Evolutionary conservation across 148 eudicot genomes (phyloP).

Genomic region (Pouteria glomerata): DNA sequence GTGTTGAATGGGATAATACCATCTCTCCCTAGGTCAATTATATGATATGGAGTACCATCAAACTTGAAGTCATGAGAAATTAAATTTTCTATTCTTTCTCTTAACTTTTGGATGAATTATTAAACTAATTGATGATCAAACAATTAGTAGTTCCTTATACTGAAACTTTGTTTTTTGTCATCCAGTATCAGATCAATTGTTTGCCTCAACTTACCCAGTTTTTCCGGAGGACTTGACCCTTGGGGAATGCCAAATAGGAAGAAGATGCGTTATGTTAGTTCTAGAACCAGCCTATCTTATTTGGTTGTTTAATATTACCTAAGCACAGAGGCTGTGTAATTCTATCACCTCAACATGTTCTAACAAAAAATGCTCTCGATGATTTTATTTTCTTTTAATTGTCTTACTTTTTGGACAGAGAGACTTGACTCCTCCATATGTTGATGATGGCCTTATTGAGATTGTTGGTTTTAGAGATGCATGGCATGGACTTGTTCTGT

Average conservation of each 20-base stretch:
- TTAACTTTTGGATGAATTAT: background rate
- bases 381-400: too few relatives aligned
- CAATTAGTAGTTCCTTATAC: too few relatives aligned
- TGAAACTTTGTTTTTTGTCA: too few relatives aligned
- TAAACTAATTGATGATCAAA: background rate
- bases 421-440: constrained; percentile 47
- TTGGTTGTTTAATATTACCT: too few relatives aligned
- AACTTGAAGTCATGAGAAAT: too few relatives aligned
- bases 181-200: constrained; percentile 55
- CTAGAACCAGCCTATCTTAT: too few relatives aligned
- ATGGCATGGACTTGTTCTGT: constrained; percentile 51
- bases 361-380: too few relatives aligned
- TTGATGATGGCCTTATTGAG: constrained; percentile 53
- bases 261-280: constrained; percentile 36
- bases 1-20: background rate
- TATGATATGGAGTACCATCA: background rate
- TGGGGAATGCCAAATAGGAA: constrained; percentile 48
- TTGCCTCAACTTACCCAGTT: constrained; percentile 56
- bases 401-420: too few relatives aligned
- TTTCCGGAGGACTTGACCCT: constrained; percentile 58
- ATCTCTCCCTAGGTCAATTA: background rate
- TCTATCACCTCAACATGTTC: too few relatives aligned
- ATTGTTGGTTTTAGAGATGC: constrained; percentile 57
- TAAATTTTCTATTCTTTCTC: background rate
- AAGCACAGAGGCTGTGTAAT: too few relatives aligned